A percentile compares a stretch with the other conserved stretches of the same genome.
These are phyloP conservation scores for Podospora appendiculata DNA, from an alignment of 495 filamentous ascomycete species.

Conservation along the genomic window DNA sequence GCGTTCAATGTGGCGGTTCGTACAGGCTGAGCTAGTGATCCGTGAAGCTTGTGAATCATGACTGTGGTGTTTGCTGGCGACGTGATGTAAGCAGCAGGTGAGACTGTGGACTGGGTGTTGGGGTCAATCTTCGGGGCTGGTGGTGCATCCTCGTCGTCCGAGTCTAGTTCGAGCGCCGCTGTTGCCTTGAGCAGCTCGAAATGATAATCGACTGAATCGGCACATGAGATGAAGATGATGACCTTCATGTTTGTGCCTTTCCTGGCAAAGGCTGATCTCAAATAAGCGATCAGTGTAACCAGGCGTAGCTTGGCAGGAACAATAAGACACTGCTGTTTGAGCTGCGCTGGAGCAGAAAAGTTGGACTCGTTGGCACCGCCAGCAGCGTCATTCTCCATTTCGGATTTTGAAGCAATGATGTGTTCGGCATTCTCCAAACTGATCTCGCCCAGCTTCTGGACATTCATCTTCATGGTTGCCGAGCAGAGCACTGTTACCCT, in stretches of 20 bases:
- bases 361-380: conserved; percentile 40
- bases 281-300: conserved; percentile 72
- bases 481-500: conserved; percentile 90
- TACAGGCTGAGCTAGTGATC: conserved; percentile 80
- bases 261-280: conserved; percentile 79
- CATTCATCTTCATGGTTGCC: conserved; percentile 94
- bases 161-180: conserved; percentile 5
- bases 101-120: conserved; percentile 33
- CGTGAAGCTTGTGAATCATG: conserved; percentile 79
- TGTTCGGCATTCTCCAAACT: conserved; percentile 89
- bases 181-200: conserved; percentile 75
- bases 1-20: conserved; percentile 76
- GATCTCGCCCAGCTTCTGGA: conserved; percentile 84
- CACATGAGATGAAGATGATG: conserved; percentile 93
- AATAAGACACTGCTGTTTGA: conserved; percentile 83
- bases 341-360: conserved; percentile 84
- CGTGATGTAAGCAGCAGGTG: conserved; percentile 39
- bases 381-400: conserved; percentile 35
- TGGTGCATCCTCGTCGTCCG: conserved; percentile 20
- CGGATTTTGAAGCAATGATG: conserved; percentile 60
- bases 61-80: conserved; percentile 46
- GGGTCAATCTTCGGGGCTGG: conserved; percentile 15
- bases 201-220: conserved; percentile 94
- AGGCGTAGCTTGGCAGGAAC: conserved; percentile 83
- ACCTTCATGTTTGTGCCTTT: conserved; percentile 87